Evolutionary conservation across 2,329 filamentous ascomycete species (phyloP), one percentile per base, ranked within the genome.

Genomic region (Ascochyta viciae-villosae): DNA sequence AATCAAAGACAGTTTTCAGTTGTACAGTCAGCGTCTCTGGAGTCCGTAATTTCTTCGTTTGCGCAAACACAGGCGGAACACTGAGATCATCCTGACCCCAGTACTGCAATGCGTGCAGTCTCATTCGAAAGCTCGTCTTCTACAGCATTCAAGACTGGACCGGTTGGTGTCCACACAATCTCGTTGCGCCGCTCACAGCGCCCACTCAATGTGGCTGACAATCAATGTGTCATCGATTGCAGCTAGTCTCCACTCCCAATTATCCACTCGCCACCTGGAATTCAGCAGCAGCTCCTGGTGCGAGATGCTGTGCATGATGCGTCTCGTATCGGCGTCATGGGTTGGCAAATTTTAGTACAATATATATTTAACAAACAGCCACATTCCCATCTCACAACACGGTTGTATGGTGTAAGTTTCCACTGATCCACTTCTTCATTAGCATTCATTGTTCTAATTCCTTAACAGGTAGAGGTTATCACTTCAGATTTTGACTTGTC

Each of bases 401-500:
- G 57, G 62, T 63, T 63, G 60, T 61, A 59, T 63, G 60, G 58
- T 63, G 59, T 62, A 59, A 13, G 56, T 50, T 35, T 35, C 33
- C 44, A 44, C 26, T 33, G 16, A 22, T 44, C 16, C n/a, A 9
- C 16, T 38, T 46, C 27, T 16, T 29, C 3, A 34, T 33, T 44
- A 53, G 35, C 38, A 53, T 41, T 12, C 38, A 53, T 41, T 12
- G 43, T 41, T 19, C 58, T 61, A 51, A 61, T 58, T 61, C 54
- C n/a, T 24, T 22, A 10, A 19, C 27, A 23, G 19, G 59, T 63
- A 64, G 63, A 64, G 63, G 63, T 65, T 65, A 65, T 65, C 63
- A 65, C 61, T 65, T 62, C 63, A 65, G 63, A 64, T 65, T 65
- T 65, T 65, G 61, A 65, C 39, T 56, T 24, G n/a, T 9, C 33